Percentiles rank a stretch among this genome's conserved stretches.
phyloP scores from a whole-genome alignment of 1,284 basidiomycete genomes.

The Fomitopsis palustris region DNA sequence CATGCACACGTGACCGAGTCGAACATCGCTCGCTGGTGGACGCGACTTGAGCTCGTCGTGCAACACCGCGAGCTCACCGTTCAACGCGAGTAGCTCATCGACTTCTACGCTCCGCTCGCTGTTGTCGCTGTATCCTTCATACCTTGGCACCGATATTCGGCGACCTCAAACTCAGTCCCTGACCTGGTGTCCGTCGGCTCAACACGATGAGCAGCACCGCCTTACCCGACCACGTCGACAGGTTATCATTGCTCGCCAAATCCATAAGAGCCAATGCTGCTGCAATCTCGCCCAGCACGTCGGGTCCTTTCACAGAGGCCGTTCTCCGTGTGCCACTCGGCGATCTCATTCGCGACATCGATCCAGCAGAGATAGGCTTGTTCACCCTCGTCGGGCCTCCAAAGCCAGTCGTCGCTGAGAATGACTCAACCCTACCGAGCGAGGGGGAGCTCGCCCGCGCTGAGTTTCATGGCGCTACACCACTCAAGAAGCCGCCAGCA shows the following conservation, averaged over 20 bases:
- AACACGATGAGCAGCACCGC: conserved; percentile 43
- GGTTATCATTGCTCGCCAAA: conserved; percentile 33
- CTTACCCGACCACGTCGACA: conserved; percentile 39
- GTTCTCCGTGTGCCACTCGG: conserved; percentile 59
- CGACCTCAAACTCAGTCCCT: too few relatives aligned
- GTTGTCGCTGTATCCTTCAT: too few relatives aligned
- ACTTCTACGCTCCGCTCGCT: too few relatives aligned
- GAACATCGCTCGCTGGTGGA: not conserved
- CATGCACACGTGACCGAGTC: not conserved
- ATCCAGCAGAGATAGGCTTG: conserved; percentile 70
- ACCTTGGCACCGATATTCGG: not conserved
- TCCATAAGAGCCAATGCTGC: conserved; percentile 33
- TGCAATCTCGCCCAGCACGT: conserved; percentile 16
- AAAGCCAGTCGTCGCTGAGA: conserved; percentile 24
- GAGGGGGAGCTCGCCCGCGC: conserved; percentile 52
- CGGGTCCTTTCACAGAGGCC: conserved; percentile 50
- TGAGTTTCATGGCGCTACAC: conserved; percentile 67
- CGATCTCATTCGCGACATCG: conserved; percentile 73
- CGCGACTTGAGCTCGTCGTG: too few relatives aligned
- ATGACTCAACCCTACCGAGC: conserved; percentile 25
- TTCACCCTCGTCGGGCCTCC: conserved; percentile 49
- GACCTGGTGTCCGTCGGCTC: too few relatives aligned
- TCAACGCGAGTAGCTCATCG: not conserved
- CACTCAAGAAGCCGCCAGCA: conserved; percentile 46
- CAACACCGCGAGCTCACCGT: not conserved